phyloP scores from a whole-genome alignment of 768 basidiomycete species.

The Coprinellus micaceus region DNA sequence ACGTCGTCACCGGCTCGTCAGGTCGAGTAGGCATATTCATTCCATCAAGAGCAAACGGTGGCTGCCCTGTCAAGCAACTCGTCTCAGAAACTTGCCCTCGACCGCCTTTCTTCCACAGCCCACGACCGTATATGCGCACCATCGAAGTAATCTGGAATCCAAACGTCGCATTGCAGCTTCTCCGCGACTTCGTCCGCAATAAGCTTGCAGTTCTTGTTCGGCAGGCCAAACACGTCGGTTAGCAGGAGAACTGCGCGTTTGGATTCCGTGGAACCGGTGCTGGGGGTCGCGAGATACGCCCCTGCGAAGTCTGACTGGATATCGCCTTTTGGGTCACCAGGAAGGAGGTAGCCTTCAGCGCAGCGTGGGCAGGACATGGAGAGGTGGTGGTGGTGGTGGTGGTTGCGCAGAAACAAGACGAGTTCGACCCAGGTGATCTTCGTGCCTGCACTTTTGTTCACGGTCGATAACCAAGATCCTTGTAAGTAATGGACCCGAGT shows the following conservation, averaged over 20 bases:
- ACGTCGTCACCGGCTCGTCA: constrained; percentile 27
- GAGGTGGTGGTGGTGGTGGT: not conserved
- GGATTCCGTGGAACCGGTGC: not conserved
- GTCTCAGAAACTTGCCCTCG: not conserved
- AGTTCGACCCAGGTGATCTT: too few species aligned
- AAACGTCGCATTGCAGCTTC: constrained; percentile 55
- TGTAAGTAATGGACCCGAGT: too few species aligned
- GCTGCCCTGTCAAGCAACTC: not conserved
- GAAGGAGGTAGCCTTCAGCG: constrained; percentile 38
- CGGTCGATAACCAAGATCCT: too few species aligned
- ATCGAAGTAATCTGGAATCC: constrained; percentile 58
- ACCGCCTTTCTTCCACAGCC: not conserved
- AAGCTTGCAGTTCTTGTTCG: constrained; percentile 50
- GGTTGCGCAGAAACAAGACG: too few species aligned
- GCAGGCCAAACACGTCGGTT: constrained; percentile 56
- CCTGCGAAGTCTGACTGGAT: constrained; percentile 26
- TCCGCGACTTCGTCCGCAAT: constrained; percentile 53
- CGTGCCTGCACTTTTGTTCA: too few species aligned
- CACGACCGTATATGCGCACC: constrained; percentile 27
- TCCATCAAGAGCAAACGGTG: not conserved
- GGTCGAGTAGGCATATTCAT: constrained; percentile 27
- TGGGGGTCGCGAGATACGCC: constrained; percentile 39
- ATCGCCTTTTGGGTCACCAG: constrained; percentile 42
- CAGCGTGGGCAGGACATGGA: constrained; percentile 41
- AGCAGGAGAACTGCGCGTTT: constrained; percentile 46